Conservation (phyloP, 805 yeast species). For the Myxozyma monticola region DNA sequence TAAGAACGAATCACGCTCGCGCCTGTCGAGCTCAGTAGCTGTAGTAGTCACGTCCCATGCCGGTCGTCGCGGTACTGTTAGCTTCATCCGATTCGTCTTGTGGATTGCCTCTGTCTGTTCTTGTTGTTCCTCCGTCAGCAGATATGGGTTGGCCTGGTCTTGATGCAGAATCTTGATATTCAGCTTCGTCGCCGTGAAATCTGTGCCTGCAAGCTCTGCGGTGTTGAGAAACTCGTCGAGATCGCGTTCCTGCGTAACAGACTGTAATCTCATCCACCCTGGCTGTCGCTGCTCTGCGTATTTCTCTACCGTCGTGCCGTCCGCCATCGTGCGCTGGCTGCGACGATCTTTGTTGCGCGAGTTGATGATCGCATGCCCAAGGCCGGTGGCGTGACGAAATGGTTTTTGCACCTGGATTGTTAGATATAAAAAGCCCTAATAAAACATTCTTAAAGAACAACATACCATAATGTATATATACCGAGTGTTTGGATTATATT, state of each 20-base stretch:
- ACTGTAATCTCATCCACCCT: conserved; percentile 83
- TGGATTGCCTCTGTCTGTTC: conserved; percentile 64
- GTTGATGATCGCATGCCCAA: conserved; percentile 29
- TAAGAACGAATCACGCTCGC: conserved; percentile 85
- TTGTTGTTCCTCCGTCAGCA: conserved; percentile 60
- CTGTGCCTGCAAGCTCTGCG: conserved; percentile 94
- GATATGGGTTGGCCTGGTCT: conserved; percentile 53
- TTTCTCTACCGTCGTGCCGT: conserved; percentile 9
- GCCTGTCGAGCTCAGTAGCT: conserved; percentile 73
- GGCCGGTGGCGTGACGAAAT: conserved; percentile 25
- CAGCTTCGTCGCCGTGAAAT: conserved; percentile 87
- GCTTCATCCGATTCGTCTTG: conserved; percentile 49
- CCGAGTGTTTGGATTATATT: background rate
- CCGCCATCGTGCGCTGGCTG: conserved; percentile 9
- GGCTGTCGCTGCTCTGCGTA: conserved; percentile 46
- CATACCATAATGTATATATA: background rate
- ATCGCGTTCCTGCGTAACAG: conserved; percentile 92
- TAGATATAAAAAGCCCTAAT: background rate
- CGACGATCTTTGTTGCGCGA: conserved; percentile 19
- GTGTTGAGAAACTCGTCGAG: conserved; percentile 92
- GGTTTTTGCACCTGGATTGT: conserved; percentile 24
- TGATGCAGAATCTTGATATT: conserved; percentile 82
- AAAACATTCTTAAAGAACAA: background rate
- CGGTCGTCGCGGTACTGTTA: conserved; percentile 94
- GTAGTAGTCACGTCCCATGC: conserved; percentile 74